Conservation (phyloP, 768 basidiomycete species). For the Suillus occidentalis region DNA sequence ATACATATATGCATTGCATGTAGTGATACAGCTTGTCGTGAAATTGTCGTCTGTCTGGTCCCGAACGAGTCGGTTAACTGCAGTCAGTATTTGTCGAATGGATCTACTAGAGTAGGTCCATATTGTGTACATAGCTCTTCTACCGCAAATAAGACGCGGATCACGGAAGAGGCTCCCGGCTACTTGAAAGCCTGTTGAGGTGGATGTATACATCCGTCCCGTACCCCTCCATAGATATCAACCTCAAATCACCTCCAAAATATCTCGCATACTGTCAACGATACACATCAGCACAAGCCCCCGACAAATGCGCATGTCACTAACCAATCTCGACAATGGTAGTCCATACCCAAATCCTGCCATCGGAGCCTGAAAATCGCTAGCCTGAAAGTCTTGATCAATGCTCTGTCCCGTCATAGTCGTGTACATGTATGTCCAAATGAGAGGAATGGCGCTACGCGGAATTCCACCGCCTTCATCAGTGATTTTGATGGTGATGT, state of each 20-base stretch:
- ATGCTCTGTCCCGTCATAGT: constrained; percentile 74
- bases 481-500: constrained; percentile 98
- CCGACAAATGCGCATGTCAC: constrained; percentile 27
- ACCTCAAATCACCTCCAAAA: constrained; percentile 87
- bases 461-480: constrained; percentile 98
- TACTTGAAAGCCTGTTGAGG: constrained; percentile 81
- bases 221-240: constrained; percentile 99
- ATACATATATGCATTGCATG: neutral
- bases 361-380: constrained; percentile 97
- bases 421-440: constrained; percentile 99
- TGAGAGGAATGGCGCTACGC: constrained; percentile 80
- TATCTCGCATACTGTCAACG: constrained; percentile 80
- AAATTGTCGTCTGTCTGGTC: neutral
- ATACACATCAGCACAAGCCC: neutral
- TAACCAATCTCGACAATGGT: constrained; percentile 85
- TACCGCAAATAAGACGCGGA: neutral
- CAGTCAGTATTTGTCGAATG: neutral
- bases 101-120: neutral
- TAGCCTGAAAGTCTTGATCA: constrained; percentile 76
- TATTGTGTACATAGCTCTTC: neutral
- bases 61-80: neutral
- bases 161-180: constrained; percentile 73
- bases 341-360: constrained; percentile 95
- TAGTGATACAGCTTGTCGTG: neutral
- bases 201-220: constrained; percentile 95